A percentile compares a stretch with the other conserved stretches of the same genome.
phyloP scores from a whole-genome alignment of 2,329 filamentous ascomycete species.

The Allantophomopsis cytisporea region DNA sequence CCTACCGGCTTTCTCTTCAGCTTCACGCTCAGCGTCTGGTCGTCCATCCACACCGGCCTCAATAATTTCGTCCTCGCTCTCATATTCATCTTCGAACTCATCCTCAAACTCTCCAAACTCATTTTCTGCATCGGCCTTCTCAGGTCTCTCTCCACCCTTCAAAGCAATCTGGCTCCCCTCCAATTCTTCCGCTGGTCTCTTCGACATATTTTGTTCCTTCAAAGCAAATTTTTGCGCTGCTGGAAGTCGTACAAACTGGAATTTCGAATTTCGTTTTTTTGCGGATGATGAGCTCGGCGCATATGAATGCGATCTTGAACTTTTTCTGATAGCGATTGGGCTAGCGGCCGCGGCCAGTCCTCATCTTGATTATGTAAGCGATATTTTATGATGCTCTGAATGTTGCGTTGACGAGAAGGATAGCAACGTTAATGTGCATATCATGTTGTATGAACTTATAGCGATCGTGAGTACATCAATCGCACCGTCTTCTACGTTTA shows the following conservation, averaged over 20 bases:
- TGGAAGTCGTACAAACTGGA: too few species aligned
- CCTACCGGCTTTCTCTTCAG: slow-evolving; percentile 65
- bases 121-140: slow-evolving; percentile 50
- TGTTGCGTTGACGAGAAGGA: background rate
- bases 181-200: slow-evolving; percentile 37
- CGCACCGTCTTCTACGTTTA: background rate
- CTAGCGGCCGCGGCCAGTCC: too few species aligned
- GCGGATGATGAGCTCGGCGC: too few species aligned
- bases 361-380: background rate
- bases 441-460: slow-evolving; percentile 96
- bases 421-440: slow-evolving; percentile 13
- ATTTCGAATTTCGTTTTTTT: background rate
- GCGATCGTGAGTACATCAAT: slow-evolving; percentile 56
- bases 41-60: slow-evolving; percentile 90
- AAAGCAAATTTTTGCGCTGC: too few species aligned
- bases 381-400: background rate
- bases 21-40: slow-evolving; percentile 84
- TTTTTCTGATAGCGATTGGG: too few species aligned
- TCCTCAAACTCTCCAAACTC: slow-evolving; percentile 82
- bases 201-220: slow-evolving; percentile 32
- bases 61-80: slow-evolving; percentile 83
- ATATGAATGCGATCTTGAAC: too few species aligned
- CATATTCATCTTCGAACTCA: slow-evolving; percentile 85
- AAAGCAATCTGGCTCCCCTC: slow-evolving; percentile 33
- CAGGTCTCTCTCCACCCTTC: slow-evolving; percentile 47